These are phyloP conservation scores for Chrysoporthe cubensis DNA, from an alignment of 2,329 filamentous ascomycete species.

Conservation along the genomic window DNA sequence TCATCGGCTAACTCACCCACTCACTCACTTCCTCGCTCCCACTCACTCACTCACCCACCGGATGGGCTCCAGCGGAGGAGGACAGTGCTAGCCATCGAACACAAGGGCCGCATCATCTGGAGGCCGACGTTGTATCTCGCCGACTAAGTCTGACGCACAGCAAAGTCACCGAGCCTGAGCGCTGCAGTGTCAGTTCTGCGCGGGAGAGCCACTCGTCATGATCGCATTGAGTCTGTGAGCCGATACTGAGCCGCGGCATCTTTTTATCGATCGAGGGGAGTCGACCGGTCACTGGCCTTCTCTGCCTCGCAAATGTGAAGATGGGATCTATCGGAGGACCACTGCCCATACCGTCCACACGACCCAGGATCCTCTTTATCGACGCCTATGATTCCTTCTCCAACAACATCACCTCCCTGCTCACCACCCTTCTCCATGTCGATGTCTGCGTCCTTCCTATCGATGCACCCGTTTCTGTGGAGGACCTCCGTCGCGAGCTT, in stretches of 20 bases:
- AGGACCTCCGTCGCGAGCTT: constrained; percentile 55
- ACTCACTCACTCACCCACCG: background rate
- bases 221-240: background rate
- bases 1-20: background rate
- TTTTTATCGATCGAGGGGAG: background rate
- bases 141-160: constrained; percentile 6
- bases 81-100: background rate
- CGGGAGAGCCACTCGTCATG: background rate
- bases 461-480: constrained; percentile 58
- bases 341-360: constrained; percentile 5
- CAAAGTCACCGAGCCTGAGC: constrained; percentile 11
- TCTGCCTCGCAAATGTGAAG: background rate
- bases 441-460: constrained; percentile 75
- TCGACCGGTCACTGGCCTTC: background rate
- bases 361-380: constrained; percentile 72
- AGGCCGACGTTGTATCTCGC: background rate
- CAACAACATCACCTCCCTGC: constrained; percentile 87
- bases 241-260: background rate
- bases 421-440: constrained; percentile 70
- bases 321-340: constrained; percentile 25
- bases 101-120: background rate
- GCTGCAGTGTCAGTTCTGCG: background rate
- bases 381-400: constrained; percentile 98
- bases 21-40: background rate
- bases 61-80: background rate